Base-by-base conservation (phyloP, 2,329 filamentous ascomycete genomes). In the Aspergillus fischeri region DNA sequence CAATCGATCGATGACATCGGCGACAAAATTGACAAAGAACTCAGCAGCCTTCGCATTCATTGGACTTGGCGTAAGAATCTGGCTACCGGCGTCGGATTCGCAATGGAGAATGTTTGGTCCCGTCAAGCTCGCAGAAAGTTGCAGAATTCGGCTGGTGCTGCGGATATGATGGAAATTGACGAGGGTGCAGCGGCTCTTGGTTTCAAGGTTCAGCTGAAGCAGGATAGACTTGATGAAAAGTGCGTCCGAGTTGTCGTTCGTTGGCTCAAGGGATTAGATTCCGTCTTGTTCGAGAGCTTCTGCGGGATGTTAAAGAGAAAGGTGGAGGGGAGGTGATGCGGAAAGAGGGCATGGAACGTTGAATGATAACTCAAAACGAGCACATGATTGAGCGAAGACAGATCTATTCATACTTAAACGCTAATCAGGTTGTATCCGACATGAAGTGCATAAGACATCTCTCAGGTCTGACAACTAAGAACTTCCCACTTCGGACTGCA, bases 211-310 rank as follows among this genome's bases (percentile, higher is more conserved):
- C 70, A 74, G n/a, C 67, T 86, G 24, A 76, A 71, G 67, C 73
- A 20, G 70, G 70, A 52, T 20, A 56, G 50, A 27, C 57, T 42
- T 29, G 67, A 75, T 45, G 68, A 71, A 17, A 71, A 78, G 3
- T 71, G 76, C 20, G 76, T 86, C 0, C 73, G 69, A 2, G 75
- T 88, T 4, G 64, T 73, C 4, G 78, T 89, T 54, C 80, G 89
- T 32, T 95, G 91, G 92, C 68, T 91, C 0, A 86, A 90, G 65
- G 93, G 94, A 0, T 78, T 80, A 5, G 89, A 96, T 63, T 78
- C 83, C 20, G 80, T 86, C 0, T 69, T 94, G 0, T 96, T 93
- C 73, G 90, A 95, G 75, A 97, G 92, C 70, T 91, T 99, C 61
- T 88, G 86, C 59, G 92, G 91, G 0, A 91, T 92, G 78, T 62